Base-by-base conservation (phyloP, 164 flowering plant genomes). In the Brasenia schreberi region DNA sequence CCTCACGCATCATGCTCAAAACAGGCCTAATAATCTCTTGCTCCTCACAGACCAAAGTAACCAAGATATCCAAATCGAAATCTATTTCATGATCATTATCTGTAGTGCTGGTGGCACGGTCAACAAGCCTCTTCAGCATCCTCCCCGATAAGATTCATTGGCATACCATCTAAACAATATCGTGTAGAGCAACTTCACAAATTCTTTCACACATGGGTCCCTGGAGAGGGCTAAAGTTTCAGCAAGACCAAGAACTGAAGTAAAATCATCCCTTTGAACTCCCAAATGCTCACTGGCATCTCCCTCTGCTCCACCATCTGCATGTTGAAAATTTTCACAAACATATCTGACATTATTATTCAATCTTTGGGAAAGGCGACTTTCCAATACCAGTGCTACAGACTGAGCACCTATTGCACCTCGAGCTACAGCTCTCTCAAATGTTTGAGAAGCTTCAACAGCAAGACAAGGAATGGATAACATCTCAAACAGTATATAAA, bases 361-460 rank as follows among this genome's bases (percentile, higher is more conserved):
- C 27, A 23, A 23, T 23, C 27, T 23, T 23, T 23, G 27, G 27
- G 84, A 74, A 69, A 74, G 84, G 62, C 99, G 87, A 68, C 87
- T 85, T 77, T 95, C 97, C 84, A 95, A 77, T 63, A 86, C 96
- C 80, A 86, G 66, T 49, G 89, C 96, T 18, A 88, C 80, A 70
- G 93, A 76, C 66, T 87, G 86, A 68, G 87, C 84, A 56, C 72
- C 65, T 69, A 95, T 77, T 43, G 79, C 78, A 44, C 97, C 98
- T 63, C 83, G 82, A 70, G 92, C 82, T 62, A 95, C 86, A 64
- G 94, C 94, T 79, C 91, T 90, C 80, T 92, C 98, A 78, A 92
- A 89, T 63, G 79, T 86, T 72, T 87, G 92, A 39, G 92, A 83
- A 56, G 96, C 94, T 77, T 90, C 92, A 74, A 85, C 83, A 69